Evolutionary conservation across 805 yeast species (phyloP).

Genomic region (Clavispora vitiphila): DNA sequence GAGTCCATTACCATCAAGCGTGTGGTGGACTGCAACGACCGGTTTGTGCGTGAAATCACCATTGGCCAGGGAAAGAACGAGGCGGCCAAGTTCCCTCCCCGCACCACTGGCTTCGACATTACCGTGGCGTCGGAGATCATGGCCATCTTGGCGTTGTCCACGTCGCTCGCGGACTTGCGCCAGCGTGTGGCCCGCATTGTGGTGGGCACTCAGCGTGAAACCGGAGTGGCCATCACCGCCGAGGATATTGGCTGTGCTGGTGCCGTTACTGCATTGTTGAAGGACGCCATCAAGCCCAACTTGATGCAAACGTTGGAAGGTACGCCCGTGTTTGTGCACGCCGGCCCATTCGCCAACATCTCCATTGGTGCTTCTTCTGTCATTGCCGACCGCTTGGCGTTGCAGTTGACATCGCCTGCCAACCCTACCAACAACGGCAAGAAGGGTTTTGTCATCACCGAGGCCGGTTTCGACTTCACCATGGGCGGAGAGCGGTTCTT

Average conservation of each 20-base stretch:
- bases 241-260: constrained; percentile 96
- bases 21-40: constrained; percentile 91
- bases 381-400: constrained; percentile 86
- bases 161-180: constrained; percentile 76
- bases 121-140: constrained; percentile 94
- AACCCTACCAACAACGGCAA: constrained; percentile 41
- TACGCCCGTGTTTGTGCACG: constrained; percentile 95
- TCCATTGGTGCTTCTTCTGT: constrained; percentile 96
- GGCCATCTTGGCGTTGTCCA: constrained; percentile 89
- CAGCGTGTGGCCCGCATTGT: constrained; percentile 85
- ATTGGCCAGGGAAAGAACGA: constrained; percentile 92
- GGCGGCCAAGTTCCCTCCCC: constrained; percentile 64
- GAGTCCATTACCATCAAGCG: constrained; percentile 86
- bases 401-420: constrained; percentile 66
- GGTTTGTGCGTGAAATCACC: constrained; percentile 83
- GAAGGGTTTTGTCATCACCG: constrained; percentile 88
- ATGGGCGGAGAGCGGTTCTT: constrained; percentile 99
- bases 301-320: constrained; percentile 97
- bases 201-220: constrained; percentile 65
- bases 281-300: constrained; percentile 95
- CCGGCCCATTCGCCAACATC: constrained; percentile 97
- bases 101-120: constrained; percentile 91
- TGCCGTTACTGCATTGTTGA: constrained; percentile 88
- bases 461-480: constrained; percentile 97
- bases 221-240: constrained; percentile 82